Evolutionary conservation across 306 rosid species (phyloP).

Genomic region (Oxytropis ochrocephala): DNA sequence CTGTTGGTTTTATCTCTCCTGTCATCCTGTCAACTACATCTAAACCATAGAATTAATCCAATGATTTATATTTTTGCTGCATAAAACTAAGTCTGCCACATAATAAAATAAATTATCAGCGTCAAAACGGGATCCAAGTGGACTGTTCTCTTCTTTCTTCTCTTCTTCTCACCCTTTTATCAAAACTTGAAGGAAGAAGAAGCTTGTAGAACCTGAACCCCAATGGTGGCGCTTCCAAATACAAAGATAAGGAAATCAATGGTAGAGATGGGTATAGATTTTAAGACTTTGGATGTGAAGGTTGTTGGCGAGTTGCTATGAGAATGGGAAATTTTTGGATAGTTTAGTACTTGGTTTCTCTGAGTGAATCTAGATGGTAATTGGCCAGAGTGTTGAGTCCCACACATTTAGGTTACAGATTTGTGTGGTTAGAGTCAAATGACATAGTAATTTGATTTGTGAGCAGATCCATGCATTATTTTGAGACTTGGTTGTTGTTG

Average conservation of each 20-base stretch:
- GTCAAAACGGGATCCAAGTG: no score
- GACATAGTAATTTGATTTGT: background rate
- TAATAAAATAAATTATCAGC: no score
- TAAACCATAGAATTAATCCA: no score
- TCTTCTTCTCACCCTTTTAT: background rate
- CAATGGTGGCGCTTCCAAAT: conserved; percentile 23
- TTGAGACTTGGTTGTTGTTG: background rate
- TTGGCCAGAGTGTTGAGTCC: background rate
- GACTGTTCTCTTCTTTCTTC: conserved; percentile 11
- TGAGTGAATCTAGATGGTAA: background rate
- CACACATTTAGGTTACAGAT: background rate
- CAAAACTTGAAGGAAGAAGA: background rate
- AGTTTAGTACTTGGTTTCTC: background rate
- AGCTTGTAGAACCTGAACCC: background rate
- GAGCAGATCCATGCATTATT: background rate
- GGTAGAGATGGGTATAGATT: conserved; percentile 1
- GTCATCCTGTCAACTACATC: no score
- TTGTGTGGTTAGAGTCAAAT: background rate
- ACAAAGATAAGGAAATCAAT: conserved; percentile 47
- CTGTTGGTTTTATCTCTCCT: no score
- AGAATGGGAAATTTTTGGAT: background rate
- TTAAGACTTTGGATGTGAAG: background rate
- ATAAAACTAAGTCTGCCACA: no score
- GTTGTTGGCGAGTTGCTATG: background rate
- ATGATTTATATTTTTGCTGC: no score